Evolutionary conservation across 169 alveolate genomes (phyloP).

Genomic region (Babesia caballi): DNA sequence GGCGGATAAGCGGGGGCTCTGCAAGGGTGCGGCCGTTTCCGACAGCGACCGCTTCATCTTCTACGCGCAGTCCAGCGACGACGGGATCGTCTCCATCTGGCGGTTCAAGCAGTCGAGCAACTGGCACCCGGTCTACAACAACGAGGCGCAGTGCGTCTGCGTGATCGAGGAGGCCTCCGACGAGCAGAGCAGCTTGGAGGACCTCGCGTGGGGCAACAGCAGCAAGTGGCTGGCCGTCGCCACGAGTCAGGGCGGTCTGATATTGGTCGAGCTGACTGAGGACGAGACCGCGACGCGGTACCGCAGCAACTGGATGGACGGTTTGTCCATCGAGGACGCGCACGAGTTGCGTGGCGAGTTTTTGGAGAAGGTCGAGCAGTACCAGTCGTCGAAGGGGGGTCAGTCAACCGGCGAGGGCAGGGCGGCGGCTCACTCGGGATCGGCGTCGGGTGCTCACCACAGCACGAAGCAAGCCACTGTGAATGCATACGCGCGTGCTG

Average conservation of each 20-base stretch:
- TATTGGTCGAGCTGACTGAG: slow-evolving; percentile 41
- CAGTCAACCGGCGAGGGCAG: not conserved
- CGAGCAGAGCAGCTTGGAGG: slow-evolving; percentile 63
- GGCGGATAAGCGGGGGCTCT: not conserved
- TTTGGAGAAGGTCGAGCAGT: slow-evolving; percentile 8
- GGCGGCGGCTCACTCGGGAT: not conserved
- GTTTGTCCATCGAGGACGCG: slow-evolving; percentile 26
- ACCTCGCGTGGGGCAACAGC: slow-evolving; percentile 63
- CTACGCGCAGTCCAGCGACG: slow-evolving; percentile 65
- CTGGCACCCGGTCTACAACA: slow-evolving; percentile 19
- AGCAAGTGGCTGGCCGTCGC: slow-evolving; percentile 66
- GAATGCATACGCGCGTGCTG: no score
- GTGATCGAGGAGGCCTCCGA: slow-evolving; percentile 42
- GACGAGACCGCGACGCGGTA: slow-evolving; percentile 41
- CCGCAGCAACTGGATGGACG: slow-evolving; percentile 58
- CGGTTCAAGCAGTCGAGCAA: slow-evolving; percentile 44
- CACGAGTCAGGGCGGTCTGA: slow-evolving; percentile 65
- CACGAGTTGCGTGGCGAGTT: slow-evolving; percentile 1
- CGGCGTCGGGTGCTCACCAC: not conserved
- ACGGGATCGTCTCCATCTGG: slow-evolving; percentile 59
- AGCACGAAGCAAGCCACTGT: no score
- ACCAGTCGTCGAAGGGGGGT: not conserved
- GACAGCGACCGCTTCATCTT: slow-evolving; percentile 8
- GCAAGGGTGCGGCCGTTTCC: slow-evolving; percentile 6
- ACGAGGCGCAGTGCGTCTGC: slow-evolving; percentile 49